Percentiles rank a stretch among this genome's conserved stretches.
phyloP scores from a whole-genome alignment of 176 grass and related monocot genomes.

The Bonia amplexicaulis region DNA sequence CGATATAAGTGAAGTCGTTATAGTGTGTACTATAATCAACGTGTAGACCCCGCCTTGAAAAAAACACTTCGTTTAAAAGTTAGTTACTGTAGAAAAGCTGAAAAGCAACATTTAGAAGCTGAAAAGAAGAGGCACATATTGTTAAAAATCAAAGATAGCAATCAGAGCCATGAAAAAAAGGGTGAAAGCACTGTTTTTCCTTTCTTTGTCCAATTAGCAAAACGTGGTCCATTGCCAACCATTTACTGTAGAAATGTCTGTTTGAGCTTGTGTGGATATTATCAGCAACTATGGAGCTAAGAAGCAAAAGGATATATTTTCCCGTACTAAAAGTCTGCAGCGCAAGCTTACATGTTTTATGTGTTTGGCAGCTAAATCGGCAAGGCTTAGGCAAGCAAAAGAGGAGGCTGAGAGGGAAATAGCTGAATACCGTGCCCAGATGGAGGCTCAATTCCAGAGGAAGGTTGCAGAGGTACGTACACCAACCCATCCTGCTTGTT shows the following conservation, averaged over 20 bases:
- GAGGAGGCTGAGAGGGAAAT: constrained; percentile 85
- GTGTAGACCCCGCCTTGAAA: no score
- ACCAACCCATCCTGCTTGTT: neutral
- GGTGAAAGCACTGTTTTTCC: neutral
- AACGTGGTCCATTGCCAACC: neutral
- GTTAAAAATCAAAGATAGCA: neutral
- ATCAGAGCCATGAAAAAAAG: neutral
- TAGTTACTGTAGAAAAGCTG: no score
- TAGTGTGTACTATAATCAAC: no score
- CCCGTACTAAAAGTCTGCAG: neutral
- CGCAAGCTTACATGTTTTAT: neutral
- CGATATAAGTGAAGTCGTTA: no score
- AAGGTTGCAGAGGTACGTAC: constrained; percentile 70
- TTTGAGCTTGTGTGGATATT: neutral
- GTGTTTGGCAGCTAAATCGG: constrained; percentile 54
- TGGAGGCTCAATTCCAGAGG: constrained; percentile 79
- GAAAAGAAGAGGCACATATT: neutral
- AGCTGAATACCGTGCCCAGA: constrained; percentile 61
- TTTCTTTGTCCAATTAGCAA: neutral
- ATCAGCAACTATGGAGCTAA: neutral
- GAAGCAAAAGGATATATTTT: neutral
- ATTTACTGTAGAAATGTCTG: neutral
- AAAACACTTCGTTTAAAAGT: no score
- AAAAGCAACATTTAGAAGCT: no score
- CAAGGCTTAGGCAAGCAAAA: constrained; percentile 81